phyloP scores from a whole-genome alignment of 2,329 filamentous ascomycete genomes.

The Fusarium tricinctum region DNA sequence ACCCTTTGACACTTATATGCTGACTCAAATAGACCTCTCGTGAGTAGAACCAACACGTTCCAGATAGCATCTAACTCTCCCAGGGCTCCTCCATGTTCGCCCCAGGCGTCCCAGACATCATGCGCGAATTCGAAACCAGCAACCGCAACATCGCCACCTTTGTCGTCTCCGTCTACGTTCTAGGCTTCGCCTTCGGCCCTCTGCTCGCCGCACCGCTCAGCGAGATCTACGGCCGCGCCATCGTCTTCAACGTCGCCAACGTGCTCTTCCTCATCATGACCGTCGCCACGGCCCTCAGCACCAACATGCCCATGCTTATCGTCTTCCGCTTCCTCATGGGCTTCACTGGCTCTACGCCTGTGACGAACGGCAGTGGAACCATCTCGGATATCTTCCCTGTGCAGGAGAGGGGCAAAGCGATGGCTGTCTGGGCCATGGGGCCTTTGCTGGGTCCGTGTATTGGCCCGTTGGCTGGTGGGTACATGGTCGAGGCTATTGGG shows the following conservation, averaged over 20 bases:
- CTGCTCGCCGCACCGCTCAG: slow-evolving; percentile 73
- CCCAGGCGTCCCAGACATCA: slow-evolving; percentile 61
- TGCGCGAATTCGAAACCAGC: slow-evolving; percentile 59
- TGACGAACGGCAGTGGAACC: slow-evolving; percentile 77
- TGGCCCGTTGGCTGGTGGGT: slow-evolving; percentile 63
- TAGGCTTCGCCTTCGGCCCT: slow-evolving; percentile 70
- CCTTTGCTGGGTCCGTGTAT: slow-evolving; percentile 71
- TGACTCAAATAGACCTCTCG: slow-evolving; percentile 44
- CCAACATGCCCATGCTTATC: slow-evolving; percentile 74
- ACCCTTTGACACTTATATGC: neutral
- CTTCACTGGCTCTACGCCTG: slow-evolving; percentile 71
- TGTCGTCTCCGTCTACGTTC: slow-evolving; percentile 62
- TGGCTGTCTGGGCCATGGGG: slow-evolving; percentile 74
- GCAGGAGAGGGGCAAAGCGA: slow-evolving; percentile 71
- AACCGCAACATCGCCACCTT: slow-evolving; percentile 58
- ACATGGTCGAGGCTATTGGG: slow-evolving; percentile 56
- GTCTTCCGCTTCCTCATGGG: slow-evolving; percentile 73
- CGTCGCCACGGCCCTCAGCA: slow-evolving; percentile 60
- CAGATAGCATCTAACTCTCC: slow-evolving; percentile 3
- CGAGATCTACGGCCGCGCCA: slow-evolving; percentile 71
- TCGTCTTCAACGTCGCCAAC: slow-evolving; percentile 55
- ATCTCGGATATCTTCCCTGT: slow-evolving; percentile 74
- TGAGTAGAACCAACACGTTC: slow-evolving; percentile 1
- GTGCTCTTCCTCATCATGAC: slow-evolving; percentile 70
- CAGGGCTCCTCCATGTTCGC: slow-evolving; percentile 53